Evolutionary conservation across 2,329 filamentous ascomycete genomes (phyloP), one percentile per base, ranked within the genome.

Genomic region (Aureobasidium sp.): DNA sequence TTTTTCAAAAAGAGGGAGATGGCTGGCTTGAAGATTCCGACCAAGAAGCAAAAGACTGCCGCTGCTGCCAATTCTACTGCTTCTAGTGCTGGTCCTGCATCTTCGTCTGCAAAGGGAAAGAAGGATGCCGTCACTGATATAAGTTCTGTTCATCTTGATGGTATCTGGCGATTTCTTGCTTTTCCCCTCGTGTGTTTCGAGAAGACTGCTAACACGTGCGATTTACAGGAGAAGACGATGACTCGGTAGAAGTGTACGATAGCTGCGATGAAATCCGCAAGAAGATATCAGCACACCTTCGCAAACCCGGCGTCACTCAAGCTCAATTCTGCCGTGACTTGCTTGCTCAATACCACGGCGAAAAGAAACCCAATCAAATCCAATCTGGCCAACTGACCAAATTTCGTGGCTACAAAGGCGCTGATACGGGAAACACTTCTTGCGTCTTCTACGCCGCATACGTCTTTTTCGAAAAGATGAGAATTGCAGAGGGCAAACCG

Each of bases 391-490:
- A 75, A 54, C 68, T 81, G 16, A 69, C 68, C 27, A 66, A 70
- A 34, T 83, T 82, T 59, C 69, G 79, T 47, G 62, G 61, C 5
- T 76, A 77, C 59, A 76, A 73, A 53, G 79, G 78, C 0, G 54
- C 71, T 0, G 67, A 65, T 8, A 67, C 69, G 2, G 79, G 79
- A 4, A 77, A 77, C 50, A 75, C 71, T 2, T 75, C 68, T 49
- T 58, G 59, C 7, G 67, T 76, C 1, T 83, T 74, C 60, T 81
- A 83, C 58, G 73, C 72, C 3, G 71, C 69, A 0, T 83, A 82
- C 60, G 71, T 79, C 17, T 80, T 75, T 62, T 83, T 83, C 59
- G 79, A 83, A 67, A 83, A 82, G 68, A 57, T 76, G 58, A 66
- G 79, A 14, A 64, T 82, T 51, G 71, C 71, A 60, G 68, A 78